A percentile compares a stretch with the other conserved stretches of the same genome.
Evolutionary conservation across 179 eudicot species (phyloP).

Genomic region (Silene vulgaris): DNA sequence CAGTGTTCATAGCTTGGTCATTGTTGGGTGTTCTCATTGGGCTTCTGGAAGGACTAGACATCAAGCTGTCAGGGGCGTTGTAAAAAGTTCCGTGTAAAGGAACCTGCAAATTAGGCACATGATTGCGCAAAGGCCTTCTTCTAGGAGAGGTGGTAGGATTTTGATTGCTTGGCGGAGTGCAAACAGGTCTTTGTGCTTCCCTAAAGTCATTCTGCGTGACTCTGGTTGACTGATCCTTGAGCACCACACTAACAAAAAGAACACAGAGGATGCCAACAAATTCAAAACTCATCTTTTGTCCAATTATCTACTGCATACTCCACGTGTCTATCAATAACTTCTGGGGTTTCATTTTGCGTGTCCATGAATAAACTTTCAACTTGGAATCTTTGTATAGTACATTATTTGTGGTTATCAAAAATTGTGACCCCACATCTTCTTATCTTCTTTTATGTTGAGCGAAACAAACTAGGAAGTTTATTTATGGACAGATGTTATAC

Average conservation of each 20-base stretch:
- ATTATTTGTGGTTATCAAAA: too few relatives aligned
- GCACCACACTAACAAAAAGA: conserved; percentile 38
- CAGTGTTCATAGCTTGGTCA: conserved; percentile 60
- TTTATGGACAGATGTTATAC: not conserved
- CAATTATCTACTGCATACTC: not conserved
- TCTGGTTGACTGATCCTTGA: conserved; percentile 45
- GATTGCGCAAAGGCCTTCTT: conserved; percentile 57
- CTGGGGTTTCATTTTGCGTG: too few relatives aligned
- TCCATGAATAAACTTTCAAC: too few relatives aligned
- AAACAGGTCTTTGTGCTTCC: conserved; percentile 43
- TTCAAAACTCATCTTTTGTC: not conserved
- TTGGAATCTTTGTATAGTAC: too few relatives aligned
- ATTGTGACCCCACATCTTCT: too few relatives aligned
- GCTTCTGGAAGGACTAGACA: conserved; percentile 95
- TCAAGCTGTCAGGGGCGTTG: conserved; percentile 87
- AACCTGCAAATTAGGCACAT: conserved; percentile 61
- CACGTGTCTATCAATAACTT: too few relatives aligned
- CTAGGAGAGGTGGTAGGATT: conserved; percentile 43
- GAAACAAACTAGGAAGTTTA: not conserved
- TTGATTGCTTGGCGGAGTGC: conserved; percentile 37
- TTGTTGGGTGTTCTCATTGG: conserved; percentile 64
- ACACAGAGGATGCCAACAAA: conserved; percentile 3
- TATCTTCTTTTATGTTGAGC: not conserved
- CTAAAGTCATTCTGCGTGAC: conserved; percentile 32
- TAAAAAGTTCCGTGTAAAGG: conserved; percentile 59